Evolutionary conservation across 148 eudicot species (phyloP), one percentile per base, ranked within the genome.

Genomic region (Amaranthus hypochondriacus): DNA sequence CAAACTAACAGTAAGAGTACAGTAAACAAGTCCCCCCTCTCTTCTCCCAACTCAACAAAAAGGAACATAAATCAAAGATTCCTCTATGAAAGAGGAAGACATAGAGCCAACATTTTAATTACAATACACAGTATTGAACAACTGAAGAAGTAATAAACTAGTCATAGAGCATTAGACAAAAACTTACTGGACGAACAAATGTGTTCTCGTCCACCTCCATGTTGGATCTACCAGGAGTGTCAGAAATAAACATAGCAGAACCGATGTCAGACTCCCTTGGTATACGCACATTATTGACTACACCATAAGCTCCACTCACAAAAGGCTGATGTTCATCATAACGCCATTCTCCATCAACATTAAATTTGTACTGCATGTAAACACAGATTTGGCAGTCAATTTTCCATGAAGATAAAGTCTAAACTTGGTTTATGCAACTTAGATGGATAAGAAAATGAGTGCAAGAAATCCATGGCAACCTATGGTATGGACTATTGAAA

Each of bases 331-430:
- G 84, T 58, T 89, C 93, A 80, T 91, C 97, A 79, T 89, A 81
- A 72, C 85, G 86, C 93, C 93, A 89, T 82, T 89, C 91, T 59
- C 97, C 93, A 79, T 91, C 97, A 62, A 91, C 97, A 58, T 78
- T 83, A 73, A 89, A 91, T 84, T 91, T 91, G 77, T 79, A 91
- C 97, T 91, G 91, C 88, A 84, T 12, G 48, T 48, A 65, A 73
- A 71, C 3, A 62, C 6, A 61, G 14, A 14, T 50, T 73, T 60
- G 18, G 64, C 28, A 13, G 28, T 57, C 72, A 12, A 56, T 9
- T 9, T 21, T 12, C 51, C 64, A 65, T 39, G 55, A 48, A 5
- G 44, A 47, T 14, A 46, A 13, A 6, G 11, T 28, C 28, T 48
- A 11, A 54, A 48, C 53, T 62, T 68, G 58, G 8, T 7, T 54